A percentile compares a stretch with the other conserved stretches of the same genome.
Conservation (phyloP, 352 stramenopile species). For the Pythium scleroteichum region DNA sequence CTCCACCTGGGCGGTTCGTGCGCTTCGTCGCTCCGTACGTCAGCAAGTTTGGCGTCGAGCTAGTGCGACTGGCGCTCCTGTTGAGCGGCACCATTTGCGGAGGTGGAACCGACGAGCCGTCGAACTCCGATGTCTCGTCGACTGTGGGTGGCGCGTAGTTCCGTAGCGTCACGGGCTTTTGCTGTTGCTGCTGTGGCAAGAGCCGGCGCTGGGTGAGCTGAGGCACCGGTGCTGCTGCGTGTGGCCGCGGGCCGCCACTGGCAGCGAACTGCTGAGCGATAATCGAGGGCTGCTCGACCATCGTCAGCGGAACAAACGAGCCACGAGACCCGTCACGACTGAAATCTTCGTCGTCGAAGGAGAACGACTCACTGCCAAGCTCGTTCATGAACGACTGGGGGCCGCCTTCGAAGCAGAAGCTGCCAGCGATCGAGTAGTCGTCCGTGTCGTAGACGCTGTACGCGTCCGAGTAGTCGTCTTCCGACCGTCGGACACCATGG, state of each 20-base stretch:
- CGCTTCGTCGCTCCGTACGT: conserved; percentile 28
- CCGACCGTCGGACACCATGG: too few relatives aligned
- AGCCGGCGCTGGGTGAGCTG: conserved; percentile 20
- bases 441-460: conserved; percentile 11
- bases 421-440: conserved; percentile 29
- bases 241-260: conserved; percentile 4
- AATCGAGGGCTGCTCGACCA: conserved; percentile 21
- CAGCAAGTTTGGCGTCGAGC: conserved; percentile 27
- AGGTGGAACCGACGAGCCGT: background rate
- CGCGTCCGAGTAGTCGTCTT: conserved; percentile 22
- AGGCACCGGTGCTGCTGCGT: conserved; percentile 11
- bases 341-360: conserved; percentile 8
- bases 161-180: conserved; percentile 16
- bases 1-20: conserved; percentile 22
- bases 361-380: conserved; percentile 9
- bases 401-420: conserved; percentile 23
- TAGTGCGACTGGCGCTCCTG: conserved; percentile 4
- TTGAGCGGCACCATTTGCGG: background rate
- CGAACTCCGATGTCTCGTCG: conserved; percentile 17
- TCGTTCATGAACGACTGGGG: conserved; percentile 26
- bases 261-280: conserved; percentile 11
- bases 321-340: conserved; percentile 15
- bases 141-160: conserved; percentile 13
- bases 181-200: background rate
- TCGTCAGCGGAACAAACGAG: conserved; percentile 24